Conservation (phyloP, 2,329 filamentous ascomycete genomes). For the Tolypocladium guangdongense region DNA sequence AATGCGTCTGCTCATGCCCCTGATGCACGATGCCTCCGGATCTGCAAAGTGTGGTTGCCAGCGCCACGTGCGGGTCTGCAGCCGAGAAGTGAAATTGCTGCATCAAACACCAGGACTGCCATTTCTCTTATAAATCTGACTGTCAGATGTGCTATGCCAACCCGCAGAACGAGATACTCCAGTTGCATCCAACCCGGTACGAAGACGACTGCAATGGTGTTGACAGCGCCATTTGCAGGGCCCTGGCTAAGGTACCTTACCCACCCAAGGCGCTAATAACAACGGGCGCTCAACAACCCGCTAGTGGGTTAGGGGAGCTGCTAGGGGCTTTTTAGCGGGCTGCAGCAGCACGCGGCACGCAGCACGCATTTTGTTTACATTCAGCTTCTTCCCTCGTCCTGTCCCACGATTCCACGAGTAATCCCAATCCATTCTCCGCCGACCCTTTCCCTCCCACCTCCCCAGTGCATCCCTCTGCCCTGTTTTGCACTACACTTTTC, state of each 20-base stretch:
- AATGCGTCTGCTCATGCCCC: background rate
- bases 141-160: too few relatives aligned
- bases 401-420: background rate
- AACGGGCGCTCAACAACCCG: background rate
- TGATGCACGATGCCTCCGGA: too few relatives aligned
- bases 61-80: background rate
- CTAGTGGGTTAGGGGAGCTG: too few relatives aligned
- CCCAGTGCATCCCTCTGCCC: background rate
- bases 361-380: background rate
- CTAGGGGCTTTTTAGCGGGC: background rate
- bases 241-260: background rate
- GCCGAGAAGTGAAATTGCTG: background rate
- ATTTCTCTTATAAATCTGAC: too few relatives aligned
- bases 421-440: background rate
- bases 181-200: too few relatives aligned
- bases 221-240: background rate
- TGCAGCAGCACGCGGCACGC: too few relatives aligned
- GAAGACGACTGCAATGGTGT: too few relatives aligned
- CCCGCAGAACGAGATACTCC: too few relatives aligned
- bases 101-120: background rate
- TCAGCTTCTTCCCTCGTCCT: background rate
- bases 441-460: background rate
- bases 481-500: background rate
- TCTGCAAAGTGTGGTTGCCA: background rate
- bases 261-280: too few relatives aligned